phyloP scores from a whole-genome alignment of 495 filamentous ascomycete genomes.

The Staphylotrichum tortipilum region DNA sequence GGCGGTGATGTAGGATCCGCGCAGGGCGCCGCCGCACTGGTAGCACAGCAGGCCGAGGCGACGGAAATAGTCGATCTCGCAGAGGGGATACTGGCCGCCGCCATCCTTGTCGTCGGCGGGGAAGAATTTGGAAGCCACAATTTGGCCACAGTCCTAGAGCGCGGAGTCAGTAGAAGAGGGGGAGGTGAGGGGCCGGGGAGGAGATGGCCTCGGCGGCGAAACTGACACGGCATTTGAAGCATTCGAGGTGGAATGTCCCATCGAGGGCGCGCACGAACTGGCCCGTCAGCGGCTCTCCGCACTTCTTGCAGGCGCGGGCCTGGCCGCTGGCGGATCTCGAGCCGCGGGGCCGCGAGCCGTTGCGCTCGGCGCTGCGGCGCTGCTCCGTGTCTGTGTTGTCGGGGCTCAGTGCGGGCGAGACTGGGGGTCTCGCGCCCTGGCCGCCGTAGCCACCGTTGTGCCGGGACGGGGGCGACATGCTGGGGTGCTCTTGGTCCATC shows the following conservation, averaged over 20 bases:
- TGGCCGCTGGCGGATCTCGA: slow-evolving; percentile 44
- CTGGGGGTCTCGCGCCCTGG: slow-evolving; percentile 24
- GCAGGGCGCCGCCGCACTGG: slow-evolving; percentile 84
- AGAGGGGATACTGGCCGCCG: slow-evolving; percentile 83
- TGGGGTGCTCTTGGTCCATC: slow-evolving; percentile 29
- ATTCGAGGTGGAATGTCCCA: slow-evolving; percentile 92
- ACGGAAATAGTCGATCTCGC: slow-evolving; percentile 96
- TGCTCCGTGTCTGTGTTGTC: slow-evolving; percentile 27
- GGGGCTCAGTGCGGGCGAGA: slow-evolving; percentile 35
- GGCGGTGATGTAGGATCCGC: slow-evolving; percentile 97
- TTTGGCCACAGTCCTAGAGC: slow-evolving; percentile 97
- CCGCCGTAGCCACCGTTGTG: slow-evolving; percentile 26
- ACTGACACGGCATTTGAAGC: slow-evolving; percentile 92
- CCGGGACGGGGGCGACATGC: slow-evolving; percentile 30
- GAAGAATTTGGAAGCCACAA: slow-evolving; percentile 98
- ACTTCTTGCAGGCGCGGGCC: slow-evolving; percentile 75
- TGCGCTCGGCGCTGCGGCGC: slow-evolving; percentile 40
- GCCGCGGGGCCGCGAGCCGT: slow-evolving; percentile 36
- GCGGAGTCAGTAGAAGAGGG: no score
- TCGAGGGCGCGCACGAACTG: slow-evolving; percentile 92
- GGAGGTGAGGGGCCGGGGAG: no score
- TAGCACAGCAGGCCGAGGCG: slow-evolving; percentile 84
- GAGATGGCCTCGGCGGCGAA: no score
- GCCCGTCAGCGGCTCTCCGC: slow-evolving; percentile 72
- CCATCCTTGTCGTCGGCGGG: slow-evolving; percentile 85